Evolutionary conservation across 139 green algal genomes (phyloP).

Genomic region (Dunaliella primolecta): DNA sequence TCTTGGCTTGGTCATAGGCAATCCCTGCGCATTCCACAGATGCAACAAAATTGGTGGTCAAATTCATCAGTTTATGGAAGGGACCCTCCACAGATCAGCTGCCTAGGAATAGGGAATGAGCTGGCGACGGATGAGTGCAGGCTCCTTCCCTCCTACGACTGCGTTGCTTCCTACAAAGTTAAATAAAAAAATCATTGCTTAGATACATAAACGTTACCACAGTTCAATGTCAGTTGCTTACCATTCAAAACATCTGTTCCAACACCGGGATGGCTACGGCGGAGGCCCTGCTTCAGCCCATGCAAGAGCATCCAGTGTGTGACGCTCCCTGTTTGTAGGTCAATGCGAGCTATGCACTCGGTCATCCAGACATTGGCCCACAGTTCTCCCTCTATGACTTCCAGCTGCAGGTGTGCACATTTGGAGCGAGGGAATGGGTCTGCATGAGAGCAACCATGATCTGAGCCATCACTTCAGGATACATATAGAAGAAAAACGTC

Average conservation of each 20-base stretch:
- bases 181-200: background rate
- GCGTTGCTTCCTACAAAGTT: background rate
- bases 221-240: too few relatives aligned
- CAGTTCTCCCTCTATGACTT: slow-evolving; percentile 73
- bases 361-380: slow-evolving; percentile 85
- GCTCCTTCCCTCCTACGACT: background rate
- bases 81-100: background rate
- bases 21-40: slow-evolving; percentile 65
- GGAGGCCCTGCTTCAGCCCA: slow-evolving; percentile 30
- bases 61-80: background rate
- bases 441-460: background rate
- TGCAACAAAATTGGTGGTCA: background rate
- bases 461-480: background rate
- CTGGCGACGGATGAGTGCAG: background rate
- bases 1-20: slow-evolving; percentile 62
- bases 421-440: background rate
- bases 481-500: too few relatives aligned
- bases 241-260: slow-evolving; percentile 84
- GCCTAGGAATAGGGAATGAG: background rate
- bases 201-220: too few relatives aligned
- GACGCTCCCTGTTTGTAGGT: slow-evolving; percentile 56
- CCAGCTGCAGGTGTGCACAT: slow-evolving; percentile 55
- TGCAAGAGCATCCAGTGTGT: slow-evolving; percentile 69
- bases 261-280: slow-evolving; percentile 1
- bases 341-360: slow-evolving; percentile 82